Evolutionary conservation across 176 grass and related monocot species (phyloP).

Genomic region (Oryza nivara): DNA sequence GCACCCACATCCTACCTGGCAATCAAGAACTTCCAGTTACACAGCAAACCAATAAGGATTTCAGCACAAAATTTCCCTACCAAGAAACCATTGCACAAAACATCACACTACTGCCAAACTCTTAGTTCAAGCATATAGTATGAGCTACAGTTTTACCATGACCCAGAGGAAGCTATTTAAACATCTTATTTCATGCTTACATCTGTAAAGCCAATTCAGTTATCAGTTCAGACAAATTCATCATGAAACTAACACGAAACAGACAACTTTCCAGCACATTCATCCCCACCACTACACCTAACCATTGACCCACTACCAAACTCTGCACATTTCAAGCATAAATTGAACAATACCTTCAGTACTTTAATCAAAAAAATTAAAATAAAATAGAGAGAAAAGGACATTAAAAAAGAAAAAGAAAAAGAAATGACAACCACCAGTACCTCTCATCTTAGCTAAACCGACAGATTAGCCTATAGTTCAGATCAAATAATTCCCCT

Average conservation of each 20-base stretch:
- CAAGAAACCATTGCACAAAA: slow-evolving; percentile 21
- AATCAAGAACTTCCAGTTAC: not conserved
- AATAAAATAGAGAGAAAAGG: not conserved
- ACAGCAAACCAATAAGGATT: not conserved
- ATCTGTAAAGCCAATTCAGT: not conserved
- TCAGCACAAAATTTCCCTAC: not conserved
- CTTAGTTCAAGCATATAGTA: slow-evolving; percentile 34
- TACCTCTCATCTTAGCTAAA: slow-evolving; percentile 45
- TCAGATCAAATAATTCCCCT: slow-evolving; percentile 35
- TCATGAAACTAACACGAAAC: slow-evolving; percentile 32
- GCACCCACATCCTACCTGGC: not conserved
- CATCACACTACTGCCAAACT: not conserved
- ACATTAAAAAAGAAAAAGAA: slow-evolving; percentile 25
- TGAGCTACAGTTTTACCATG: slow-evolving; percentile 20
- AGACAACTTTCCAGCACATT: slow-evolving; percentile 52
- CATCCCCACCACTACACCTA: slow-evolving; percentile 41
- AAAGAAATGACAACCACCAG: slow-evolving; percentile 51
- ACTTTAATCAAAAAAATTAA: slow-evolving; percentile 30
- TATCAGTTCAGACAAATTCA: slow-evolving; percentile 34
- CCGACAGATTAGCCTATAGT: slow-evolving; percentile 32
- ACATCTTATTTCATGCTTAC: not conserved
- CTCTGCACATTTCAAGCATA: slow-evolving; percentile 37
- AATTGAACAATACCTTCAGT: slow-evolving; percentile 41
- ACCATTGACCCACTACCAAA: slow-evolving; percentile 51
- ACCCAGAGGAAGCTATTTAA: not conserved